Conservation (phyloP, 2,329 filamentous ascomycete genomes). For the Phialemoniopsis sp. region DNA sequence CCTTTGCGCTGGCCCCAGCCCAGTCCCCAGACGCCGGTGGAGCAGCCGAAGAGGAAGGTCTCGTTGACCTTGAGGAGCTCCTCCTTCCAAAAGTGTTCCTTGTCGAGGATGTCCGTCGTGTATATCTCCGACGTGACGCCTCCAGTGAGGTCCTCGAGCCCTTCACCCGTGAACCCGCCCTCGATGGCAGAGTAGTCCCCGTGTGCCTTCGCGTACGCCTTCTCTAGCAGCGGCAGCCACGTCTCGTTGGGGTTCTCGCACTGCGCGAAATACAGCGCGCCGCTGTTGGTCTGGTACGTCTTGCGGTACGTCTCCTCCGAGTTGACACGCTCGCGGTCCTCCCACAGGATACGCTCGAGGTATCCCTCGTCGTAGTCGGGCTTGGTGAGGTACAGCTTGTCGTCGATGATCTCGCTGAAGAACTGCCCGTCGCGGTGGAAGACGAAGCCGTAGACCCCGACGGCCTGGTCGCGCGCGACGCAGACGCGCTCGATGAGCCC, state of each 20-base stretch:
- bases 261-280: slow-evolving; percentile 67
- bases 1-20: slow-evolving; percentile 58
- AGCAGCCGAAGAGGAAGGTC: slow-evolving; percentile 74
- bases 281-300: slow-evolving; percentile 62
- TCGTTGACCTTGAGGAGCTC: slow-evolving; percentile 77
- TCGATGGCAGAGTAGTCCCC: slow-evolving; percentile 70
- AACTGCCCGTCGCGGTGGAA: slow-evolving; percentile 80
- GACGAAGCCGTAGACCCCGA: slow-evolving; percentile 83
- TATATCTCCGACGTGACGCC: slow-evolving; percentile 68
- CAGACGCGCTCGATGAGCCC: slow-evolving; percentile 70
- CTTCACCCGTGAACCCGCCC: slow-evolving; percentile 54
- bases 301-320: slow-evolving; percentile 56
- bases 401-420: slow-evolving; percentile 54
- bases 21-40: slow-evolving; percentile 57
- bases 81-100: slow-evolving; percentile 78
- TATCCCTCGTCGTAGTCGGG: slow-evolving; percentile 58
- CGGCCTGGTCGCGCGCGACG: slow-evolving; percentile 65
- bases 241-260: slow-evolving; percentile 67
- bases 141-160: slow-evolving; percentile 54
- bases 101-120: slow-evolving; percentile 69
- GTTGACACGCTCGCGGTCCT: slow-evolving; percentile 42
- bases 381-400: slow-evolving; percentile 53
- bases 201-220: slow-evolving; percentile 71
- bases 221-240: slow-evolving; percentile 69
- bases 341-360: slow-evolving; percentile 40